Base-by-base conservation (phyloP, 306 rosid species). In the Prunus davidiana region DNA sequence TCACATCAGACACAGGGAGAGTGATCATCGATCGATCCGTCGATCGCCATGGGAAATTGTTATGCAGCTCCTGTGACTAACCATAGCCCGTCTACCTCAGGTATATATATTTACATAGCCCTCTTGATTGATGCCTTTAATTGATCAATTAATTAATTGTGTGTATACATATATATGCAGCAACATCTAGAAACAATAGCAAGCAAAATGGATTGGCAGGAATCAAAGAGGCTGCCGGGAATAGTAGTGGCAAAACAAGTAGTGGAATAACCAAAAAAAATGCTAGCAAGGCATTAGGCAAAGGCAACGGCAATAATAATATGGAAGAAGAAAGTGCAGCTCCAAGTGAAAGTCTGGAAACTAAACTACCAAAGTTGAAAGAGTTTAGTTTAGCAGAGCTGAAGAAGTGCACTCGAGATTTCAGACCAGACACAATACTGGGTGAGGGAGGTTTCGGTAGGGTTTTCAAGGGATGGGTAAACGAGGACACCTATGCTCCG, bases 361-460 rank as follows among this genome's bases (percentile, higher is more conserved):
- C 38, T 38, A 0, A 38, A 7, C 9, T 38, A 3, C 84, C 85
- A 12, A 86, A 83, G 25, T 80, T 87, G 47, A 96, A 73, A 68
- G 34, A 78, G 49, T 96, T 83, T 76, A 83, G 80, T 11, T 50
- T 89, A 28, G 84, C 88, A 7, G 97, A 93, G 64, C 74, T 96
- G 70, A 91, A 89, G 82, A 87, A 82, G 75, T 97, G 93, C 0
- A 96, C 99, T 0, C 76, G 87, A 72, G 82, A 96, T n/a, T 96
- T 96, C 76, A 84, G 89, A 38, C 96, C 98, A 0, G 88, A 87
- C 75, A 86, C 93, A 1, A 76, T 91, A 34, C 63, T 92, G 0
- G 99, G 99, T 0, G 98, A 91, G 56, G 99, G 99, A 10, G 98
- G 99, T 15, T 96, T 96, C 30, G 99, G 99, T 2, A 77, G 89